Base-by-base conservation (phyloP, 371 early-diverging fungal genomes). In the Haplosporangium sp. region DNA sequence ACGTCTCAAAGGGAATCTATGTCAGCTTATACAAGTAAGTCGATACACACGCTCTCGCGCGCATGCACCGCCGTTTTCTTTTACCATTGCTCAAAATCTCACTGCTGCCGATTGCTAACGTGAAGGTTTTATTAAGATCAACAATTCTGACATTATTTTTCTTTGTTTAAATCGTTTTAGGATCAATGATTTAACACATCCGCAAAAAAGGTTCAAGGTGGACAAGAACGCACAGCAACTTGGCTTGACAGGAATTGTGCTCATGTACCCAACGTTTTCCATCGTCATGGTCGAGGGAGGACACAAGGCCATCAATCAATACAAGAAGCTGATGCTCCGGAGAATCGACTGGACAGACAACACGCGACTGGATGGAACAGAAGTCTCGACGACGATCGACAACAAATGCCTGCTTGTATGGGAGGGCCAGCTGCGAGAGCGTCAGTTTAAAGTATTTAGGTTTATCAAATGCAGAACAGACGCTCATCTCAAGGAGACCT, bases 251-350 rank as follows among this genome's bases (percentile, higher is more conserved):
- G 99, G 98, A 0, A 83, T 88, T 9, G 94, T 90, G 12, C 84
- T 97, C 60, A 79, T 93, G 20, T 84, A 93, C 74, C 87, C 90
- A 0, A 90, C 88, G 11, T 88, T 91, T 69, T 89, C 87, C 64
- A 64, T 98, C 51, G 95, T 99, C 3, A 84, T 97, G 54, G 98
- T 95, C 2, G 99, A 99, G 83, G 99, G 98, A 0, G 94, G 97
- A 0, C 93, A 92, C 7, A 95, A 96, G 76, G 88, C 89, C 13
- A 88, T 98, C 72, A 92, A 93, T 64, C 89, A 91, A 20, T 99
- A 96, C 86, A 98, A 96, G 77, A 95, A 96, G 73, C 85, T 99
- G 21, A 95, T 99, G 98, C 83, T 97, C n/a, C 83, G 94, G 37
- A 90, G 99, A 38, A 98, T 99, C 69, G 91, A 97, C 69, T 99